phyloP scores from a whole-genome alignment of 495 filamentous ascomycete genomes.

The Cryomyces minteri region DNA sequence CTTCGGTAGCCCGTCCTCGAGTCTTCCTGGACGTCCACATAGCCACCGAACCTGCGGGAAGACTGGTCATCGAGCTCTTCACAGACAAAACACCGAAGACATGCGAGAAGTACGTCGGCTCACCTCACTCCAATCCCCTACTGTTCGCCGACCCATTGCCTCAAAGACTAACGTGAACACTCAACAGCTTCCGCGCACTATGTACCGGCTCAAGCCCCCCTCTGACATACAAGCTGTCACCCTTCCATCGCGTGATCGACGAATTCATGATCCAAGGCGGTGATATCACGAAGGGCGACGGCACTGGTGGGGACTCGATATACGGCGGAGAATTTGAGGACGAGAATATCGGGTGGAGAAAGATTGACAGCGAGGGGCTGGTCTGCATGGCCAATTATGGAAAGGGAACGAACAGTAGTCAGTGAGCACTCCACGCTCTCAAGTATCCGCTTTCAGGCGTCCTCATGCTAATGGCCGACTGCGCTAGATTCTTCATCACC shows the following conservation, averaged over 20 bases:
- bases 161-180: neutral
- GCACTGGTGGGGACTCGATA: slow-evolving; percentile 23
- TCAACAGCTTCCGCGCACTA: slow-evolving; percentile 17
- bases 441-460: neutral
- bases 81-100: slow-evolving; percentile 25
- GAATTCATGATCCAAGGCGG: slow-evolving; percentile 30
- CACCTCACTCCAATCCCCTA: slow-evolving; percentile 16
- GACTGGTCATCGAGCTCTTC: slow-evolving; percentile 28
- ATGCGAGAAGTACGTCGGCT: slow-evolving; percentile 31
- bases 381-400: slow-evolving; percentile 29
- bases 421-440: slow-evolving; percentile 12
- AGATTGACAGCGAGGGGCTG: slow-evolving; percentile 22
- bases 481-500: slow-evolving; percentile 27
- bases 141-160: neutral
- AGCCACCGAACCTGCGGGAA: slow-evolving; percentile 21
- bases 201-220: slow-evolving; percentile 13
- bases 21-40: slow-evolving; percentile 23
- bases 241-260: slow-evolving; percentile 25
- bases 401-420: slow-evolving; percentile 23
- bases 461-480: neutral
- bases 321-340: slow-evolving; percentile 22
- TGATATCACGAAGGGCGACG: slow-evolving; percentile 24
- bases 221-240: slow-evolving; percentile 18
- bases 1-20: slow-evolving; percentile 13
- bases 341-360: slow-evolving; percentile 26